Conservation (phyloP, 495 filamentous ascomycete species). For the Hyaloscypha variabilis region DNA sequence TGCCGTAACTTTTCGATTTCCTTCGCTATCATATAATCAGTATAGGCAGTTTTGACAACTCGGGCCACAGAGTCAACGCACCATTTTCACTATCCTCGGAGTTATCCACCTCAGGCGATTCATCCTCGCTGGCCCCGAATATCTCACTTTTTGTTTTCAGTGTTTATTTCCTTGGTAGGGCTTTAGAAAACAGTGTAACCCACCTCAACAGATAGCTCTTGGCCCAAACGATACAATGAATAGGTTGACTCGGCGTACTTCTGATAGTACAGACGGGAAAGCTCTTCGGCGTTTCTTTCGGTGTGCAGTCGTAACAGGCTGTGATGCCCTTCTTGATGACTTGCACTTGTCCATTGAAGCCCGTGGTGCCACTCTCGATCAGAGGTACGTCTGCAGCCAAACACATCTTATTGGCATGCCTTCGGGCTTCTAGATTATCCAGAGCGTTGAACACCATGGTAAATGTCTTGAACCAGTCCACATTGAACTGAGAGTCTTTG, state of each 20-base stretch:
- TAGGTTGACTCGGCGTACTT: constrained; percentile 91
- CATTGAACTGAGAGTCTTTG: constrained; percentile 87
- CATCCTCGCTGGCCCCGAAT: constrained; percentile 89
- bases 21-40: constrained; percentile 48
- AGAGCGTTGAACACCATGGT: constrained; percentile 93
- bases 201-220: constrained; percentile 94
- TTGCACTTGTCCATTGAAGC: constrained; percentile 97
- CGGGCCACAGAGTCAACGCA: constrained; percentile 25
- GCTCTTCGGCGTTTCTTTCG: constrained; percentile 84
- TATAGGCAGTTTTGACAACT: neutral
- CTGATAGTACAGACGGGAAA: constrained; percentile 97
- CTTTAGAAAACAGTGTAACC: neutral
- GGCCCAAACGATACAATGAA: constrained; percentile 99
- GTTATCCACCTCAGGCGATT: constrained; percentile 73
- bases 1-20: constrained; percentile 85
- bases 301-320: constrained; percentile 94
- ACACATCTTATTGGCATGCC: constrained; percentile 98
- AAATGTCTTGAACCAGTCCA: constrained; percentile 87
- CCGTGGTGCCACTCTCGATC: constrained; percentile 96
- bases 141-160: constrained; percentile 60
- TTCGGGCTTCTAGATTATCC: constrained; percentile 91
- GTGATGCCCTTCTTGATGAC: constrained; percentile 93
- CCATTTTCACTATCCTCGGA: constrained; percentile 81
- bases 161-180: constrained; percentile 1
- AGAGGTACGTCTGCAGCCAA: constrained; percentile 86